phyloP scores from a whole-genome alignment of 495 filamentous ascomycete genomes.

The Aspergillus avenaceus region DNA sequence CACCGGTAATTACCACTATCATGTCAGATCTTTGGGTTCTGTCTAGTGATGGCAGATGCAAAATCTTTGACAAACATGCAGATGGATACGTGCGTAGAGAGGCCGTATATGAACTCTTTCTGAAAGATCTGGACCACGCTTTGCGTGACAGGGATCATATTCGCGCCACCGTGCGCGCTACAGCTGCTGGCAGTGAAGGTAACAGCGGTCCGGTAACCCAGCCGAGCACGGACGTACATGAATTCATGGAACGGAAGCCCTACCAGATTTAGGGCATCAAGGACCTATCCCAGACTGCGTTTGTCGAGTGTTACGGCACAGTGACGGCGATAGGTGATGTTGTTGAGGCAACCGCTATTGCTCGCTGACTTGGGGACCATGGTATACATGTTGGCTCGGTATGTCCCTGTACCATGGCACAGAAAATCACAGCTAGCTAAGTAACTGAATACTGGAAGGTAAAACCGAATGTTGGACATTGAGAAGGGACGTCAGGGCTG shows the following conservation, averaged over 20 bases:
- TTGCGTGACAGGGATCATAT: constrained; percentile 30
- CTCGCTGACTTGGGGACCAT: not conserved
- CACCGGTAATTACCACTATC: constrained; percentile 22
- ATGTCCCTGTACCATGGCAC: too few species aligned
- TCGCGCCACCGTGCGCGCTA: constrained; percentile 26
- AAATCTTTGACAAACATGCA: constrained; percentile 54
- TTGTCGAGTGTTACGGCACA: constrained; percentile 12
- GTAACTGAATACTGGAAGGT: too few species aligned
- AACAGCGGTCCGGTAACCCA: constrained; percentile 12
- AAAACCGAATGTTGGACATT: too few species aligned
- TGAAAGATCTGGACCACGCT: constrained; percentile 26
- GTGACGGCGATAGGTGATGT: not conserved
- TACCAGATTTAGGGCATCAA: constrained; percentile 19
- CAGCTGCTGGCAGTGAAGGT: constrained; percentile 25
- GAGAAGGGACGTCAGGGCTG: too few species aligned
- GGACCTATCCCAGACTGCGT: constrained; percentile 14
- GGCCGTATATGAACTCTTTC: constrained; percentile 24
- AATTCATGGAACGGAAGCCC: constrained; percentile 23
- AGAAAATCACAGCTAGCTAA: too few species aligned
- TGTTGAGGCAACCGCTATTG: not conserved
- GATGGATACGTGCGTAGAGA: constrained; percentile 60
- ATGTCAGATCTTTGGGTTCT: constrained; percentile 23
- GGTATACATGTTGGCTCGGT: not conserved
- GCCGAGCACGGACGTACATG: constrained; percentile 20
- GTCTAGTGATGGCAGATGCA: constrained; percentile 27